A percentile compares a stretch with the other conserved stretches of the same genome.
Conservation (phyloP, 352 stramenopile species). For the Globisporangium uncinulatum region DNA sequence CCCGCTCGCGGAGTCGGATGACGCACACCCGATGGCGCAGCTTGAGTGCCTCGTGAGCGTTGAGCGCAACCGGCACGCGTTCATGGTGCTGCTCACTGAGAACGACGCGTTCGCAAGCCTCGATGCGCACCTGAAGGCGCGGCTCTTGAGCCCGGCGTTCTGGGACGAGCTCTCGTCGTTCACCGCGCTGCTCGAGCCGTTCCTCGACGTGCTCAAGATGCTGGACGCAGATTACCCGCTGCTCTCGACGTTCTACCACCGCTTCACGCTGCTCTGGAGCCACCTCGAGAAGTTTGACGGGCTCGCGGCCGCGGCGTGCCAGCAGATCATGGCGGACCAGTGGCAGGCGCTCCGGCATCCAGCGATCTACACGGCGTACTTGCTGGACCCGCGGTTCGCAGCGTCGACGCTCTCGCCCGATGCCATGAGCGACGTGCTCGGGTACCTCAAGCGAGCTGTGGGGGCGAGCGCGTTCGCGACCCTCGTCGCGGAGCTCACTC, state of each 20-base stretch:
- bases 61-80: conserved; percentile 47
- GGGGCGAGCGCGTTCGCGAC: conserved; percentile 33
- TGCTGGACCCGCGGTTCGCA: conserved; percentile 69
- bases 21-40: conserved; percentile 23
- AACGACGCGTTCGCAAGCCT: conserved; percentile 33
- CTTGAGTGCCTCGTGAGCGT: conserved; percentile 49
- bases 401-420: conserved; percentile 45
- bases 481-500: conserved; percentile 62
- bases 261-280: conserved; percentile 57
- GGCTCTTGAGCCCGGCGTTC: conserved; percentile 40
- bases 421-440: conserved; percentile 47
- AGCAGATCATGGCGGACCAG: conserved; percentile 51
- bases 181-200: conserved; percentile 56
- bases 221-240: conserved; percentile 58
- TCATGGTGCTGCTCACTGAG: conserved; percentile 54
- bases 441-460: conserved; percentile 49
- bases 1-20: conserved; percentile 25
- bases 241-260: conserved; percentile 70
- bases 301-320: conserved; percentile 36
- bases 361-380: conserved; percentile 70
- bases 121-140: conserved; percentile 29
- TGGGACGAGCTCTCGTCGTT: conserved; percentile 52
- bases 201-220: conserved; percentile 61
- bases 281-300: conserved; percentile 59
- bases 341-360: conserved; percentile 59